These are phyloP conservation scores for Sclerotinia minor DNA, from an alignment of 2,329 filamentous ascomycete genomes.

Conservation along the genomic window DNA sequence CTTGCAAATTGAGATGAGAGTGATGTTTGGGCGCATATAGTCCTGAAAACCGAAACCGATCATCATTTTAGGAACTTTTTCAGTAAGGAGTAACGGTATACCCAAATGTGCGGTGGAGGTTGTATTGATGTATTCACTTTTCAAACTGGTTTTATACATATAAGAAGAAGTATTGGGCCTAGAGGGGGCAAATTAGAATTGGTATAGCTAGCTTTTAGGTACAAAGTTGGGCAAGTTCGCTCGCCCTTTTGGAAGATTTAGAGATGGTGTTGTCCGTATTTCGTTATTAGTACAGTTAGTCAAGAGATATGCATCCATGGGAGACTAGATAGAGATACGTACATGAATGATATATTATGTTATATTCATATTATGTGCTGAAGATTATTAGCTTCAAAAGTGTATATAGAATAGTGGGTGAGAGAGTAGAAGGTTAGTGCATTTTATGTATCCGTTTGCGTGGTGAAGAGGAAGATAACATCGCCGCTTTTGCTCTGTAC, in stretches of 20 bases:
- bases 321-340: neutral
- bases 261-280: neutral
- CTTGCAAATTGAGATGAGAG: neutral
- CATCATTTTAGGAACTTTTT: neutral
- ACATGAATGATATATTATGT: neutral
- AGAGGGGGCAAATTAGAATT: neutral
- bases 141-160: neutral
- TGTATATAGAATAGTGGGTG: too few species aligned
- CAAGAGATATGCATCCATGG: too few species aligned
- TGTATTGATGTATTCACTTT: neutral
- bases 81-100: too few species aligned
- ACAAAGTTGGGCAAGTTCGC: neutral
- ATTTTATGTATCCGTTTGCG: too few species aligned
- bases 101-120: neutral
- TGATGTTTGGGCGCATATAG: neutral
- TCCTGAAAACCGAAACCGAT: neutral
- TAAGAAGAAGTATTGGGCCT: neutral
- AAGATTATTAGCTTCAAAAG: too few species aligned
- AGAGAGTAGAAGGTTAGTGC: too few species aligned
- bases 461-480: too few species aligned
- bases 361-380: neutral
- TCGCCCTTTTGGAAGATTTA: neutral
- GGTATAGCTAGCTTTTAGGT: constrained; percentile 1
- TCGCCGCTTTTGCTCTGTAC: too few species aligned
- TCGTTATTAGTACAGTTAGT: neutral